Base-by-base conservation (phyloP, 1,284 basidiomycete species). In the Rhodotorula glutinis region DNA sequence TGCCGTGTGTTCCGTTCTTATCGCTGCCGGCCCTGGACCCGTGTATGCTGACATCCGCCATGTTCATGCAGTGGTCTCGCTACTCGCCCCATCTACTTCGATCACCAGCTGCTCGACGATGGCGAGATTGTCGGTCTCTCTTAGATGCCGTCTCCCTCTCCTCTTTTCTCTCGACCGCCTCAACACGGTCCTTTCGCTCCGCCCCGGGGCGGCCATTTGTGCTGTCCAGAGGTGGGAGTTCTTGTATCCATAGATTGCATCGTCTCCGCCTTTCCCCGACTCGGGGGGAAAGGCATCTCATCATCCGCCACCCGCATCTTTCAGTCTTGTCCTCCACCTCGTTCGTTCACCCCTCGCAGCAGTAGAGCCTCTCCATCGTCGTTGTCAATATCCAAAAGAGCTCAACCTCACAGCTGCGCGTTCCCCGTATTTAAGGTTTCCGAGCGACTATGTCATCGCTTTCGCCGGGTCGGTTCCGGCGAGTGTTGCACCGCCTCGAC, bases 1-100 rank as follows among this genome's bases (percentile, higher is more conserved):
- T 98, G 92, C 95, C 96, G 62, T 53, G 21, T 25, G 55, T 56
- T 44, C 30, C 19, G 13, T 19, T 14, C 17, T 43, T 27, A 16
- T 25, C 11, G 14, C 33, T 3, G 16, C 17, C 46, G 17, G 29
- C 4, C 13, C 13, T 10, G 16, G 7, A 17, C 3, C 13, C 19
- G 23, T 9, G 5, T 3, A 7, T 1, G 17, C 57, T 58, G 46
- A 58, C 25, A 17, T 14, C 2, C 11, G 7, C 25, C 9, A n/a
- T 3, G 10, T 23, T 5, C 13, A 14, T 9, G 11, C 57, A 46
- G 40, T 16, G 64, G 95, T 72, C 84, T 98, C 52, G 91, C 88
- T 40, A 97, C 94, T 4, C 53, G 69, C 30, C 72, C 72, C 30
- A 65, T 66, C 25, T 75, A 70, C 67, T 75, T 71, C 51, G 67